Percentiles rank a stretch among this genome's conserved stretches.
Evolutionary conservation across 306 rosid genomes (phyloP).

Genomic region (Purshia tridentata): DNA sequence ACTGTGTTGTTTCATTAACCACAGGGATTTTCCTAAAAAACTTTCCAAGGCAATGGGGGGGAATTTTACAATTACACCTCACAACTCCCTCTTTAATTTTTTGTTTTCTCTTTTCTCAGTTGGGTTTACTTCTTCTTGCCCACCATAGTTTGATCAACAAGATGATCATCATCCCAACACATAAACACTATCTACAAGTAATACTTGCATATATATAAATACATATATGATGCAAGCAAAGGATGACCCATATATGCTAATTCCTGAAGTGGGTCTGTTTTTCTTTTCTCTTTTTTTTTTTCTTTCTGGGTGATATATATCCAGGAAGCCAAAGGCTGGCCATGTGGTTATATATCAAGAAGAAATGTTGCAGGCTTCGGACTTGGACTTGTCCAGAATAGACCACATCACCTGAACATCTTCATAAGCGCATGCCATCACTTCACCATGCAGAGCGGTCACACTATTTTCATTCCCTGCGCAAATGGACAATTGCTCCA

Average conservation of each 20-base stretch:
- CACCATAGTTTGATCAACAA: conserved; percentile 11
- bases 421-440: conserved; percentile 92
- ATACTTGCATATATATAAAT: not conserved
- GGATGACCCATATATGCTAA: conserved; percentile 19
- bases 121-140: conserved; percentile 12
- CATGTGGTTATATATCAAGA: conserved; percentile 32
- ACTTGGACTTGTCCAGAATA: conserved; percentile 83
- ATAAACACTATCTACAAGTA: conserved; percentile 7
- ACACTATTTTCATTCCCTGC: conserved; percentile 60
- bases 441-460: conserved; percentile 85
- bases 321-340: not conserved
- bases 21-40: conserved; percentile 16
- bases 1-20: conserved; percentile 11
- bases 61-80: conserved; percentile 4
- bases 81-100: not conserved
- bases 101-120: not conserved
- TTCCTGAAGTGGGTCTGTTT: not conserved
- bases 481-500: not conserved
- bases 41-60: conserved; percentile 20
- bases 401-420: conserved; percentile 99
- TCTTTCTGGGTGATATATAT: not conserved
- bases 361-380: conserved; percentile 48
- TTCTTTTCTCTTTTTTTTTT: not conserved
- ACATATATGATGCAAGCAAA: conserved; percentile 6
- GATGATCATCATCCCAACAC: conserved; percentile 7